Evolutionary conservation across 805 yeast genomes (phyloP), one percentile per base, ranked within the genome.

Genomic region (Yarrowia bubula): DNA sequence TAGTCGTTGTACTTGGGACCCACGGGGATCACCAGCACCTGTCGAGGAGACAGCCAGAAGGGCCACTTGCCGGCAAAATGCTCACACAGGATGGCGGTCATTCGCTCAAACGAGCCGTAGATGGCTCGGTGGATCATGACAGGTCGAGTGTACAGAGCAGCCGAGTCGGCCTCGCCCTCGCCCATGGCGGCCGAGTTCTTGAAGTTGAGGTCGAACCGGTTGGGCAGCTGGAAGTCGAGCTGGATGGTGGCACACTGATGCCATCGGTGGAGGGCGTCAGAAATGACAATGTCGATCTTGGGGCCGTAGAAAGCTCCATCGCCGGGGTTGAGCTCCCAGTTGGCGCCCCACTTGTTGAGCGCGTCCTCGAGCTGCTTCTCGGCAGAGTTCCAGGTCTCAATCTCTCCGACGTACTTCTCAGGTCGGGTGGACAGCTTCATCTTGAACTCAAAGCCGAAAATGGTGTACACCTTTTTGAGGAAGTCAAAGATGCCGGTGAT

Each of bases 1-100:
- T 95, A 95, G 69, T 87, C 96, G 74, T 82, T 86, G 82, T 88
- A 93, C 78, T 90, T 91, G 69, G 89, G 96, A 74, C 97, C 98
- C 72, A 95, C 98, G 71, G 99, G 99, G 35, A 95, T 95, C 73
- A 95, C 96, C 72, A 93, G 82, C 66, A 93, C 84, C 81, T 95
- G 99, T 81, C 99, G 89, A 74, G 99, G 99, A n/a, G 98, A 92
- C 75, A 95, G 83, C 99, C 99, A 95, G 84, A 95, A 90, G 74
- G 99, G 99, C 99, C 99, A 95, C 77, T 92, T 95, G 74, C 99
- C 99, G 75, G 92, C 97, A 80, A 83, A 95, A 81, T 95, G 99
- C 80, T 95, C 99, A 67, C 96, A 92, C 78, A 95, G 86, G 72
- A 95, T 93, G 69, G 98, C 99, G 69, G 97, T 90, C 98, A 95